A percentile compares a stretch with the other conserved stretches of the same genome.
Evolutionary conservation across 73 alveolate species (phyloP).

Genomic region (Stentor coeruleus): DNA sequence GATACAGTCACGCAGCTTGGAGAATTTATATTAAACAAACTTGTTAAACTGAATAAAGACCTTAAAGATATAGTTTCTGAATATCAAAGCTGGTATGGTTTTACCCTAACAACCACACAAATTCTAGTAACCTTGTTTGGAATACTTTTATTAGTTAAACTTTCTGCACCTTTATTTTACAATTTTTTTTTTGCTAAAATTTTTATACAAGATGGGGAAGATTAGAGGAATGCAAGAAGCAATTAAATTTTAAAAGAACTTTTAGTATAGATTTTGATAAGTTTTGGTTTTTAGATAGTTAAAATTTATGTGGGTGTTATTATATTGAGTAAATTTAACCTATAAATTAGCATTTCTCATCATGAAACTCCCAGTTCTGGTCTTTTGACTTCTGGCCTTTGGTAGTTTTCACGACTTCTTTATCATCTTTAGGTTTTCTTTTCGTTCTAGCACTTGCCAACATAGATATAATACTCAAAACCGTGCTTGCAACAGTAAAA

Average conservation of each 20-base stretch:
- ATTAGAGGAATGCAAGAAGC: too few relatives aligned
- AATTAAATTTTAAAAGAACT: too few relatives aligned
- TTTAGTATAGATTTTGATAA: too few relatives aligned
- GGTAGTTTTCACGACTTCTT: neutral
- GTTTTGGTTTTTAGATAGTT: too few relatives aligned
- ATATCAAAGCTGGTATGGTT: conserved; percentile 23
- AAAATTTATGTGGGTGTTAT: too few relatives aligned
- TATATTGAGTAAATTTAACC: too few relatives aligned
- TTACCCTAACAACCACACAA: conserved; percentile 28
- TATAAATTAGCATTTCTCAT: neutral
- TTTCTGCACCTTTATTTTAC: conserved; percentile 13
- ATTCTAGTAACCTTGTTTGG: conserved; percentile 7
- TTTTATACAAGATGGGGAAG: too few relatives aligned
- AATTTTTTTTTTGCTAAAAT: conserved; percentile 17
- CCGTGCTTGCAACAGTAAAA: conserved; percentile 78
- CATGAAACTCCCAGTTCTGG: neutral
- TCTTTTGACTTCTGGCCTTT: conserved; percentile 3
- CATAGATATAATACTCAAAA: conserved; percentile 85
- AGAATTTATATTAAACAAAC: neutral
- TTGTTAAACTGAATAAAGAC: conserved; percentile 18
- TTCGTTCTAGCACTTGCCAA: conserved; percentile 78
- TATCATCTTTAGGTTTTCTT: conserved; percentile 17
- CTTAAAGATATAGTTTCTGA: neutral
- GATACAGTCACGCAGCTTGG: neutral
- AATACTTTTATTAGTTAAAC: neutral